Evolutionary conservation across 805 yeast genomes (phyloP).

Genomic region (Metschnikowia bowlesiae): DNA sequence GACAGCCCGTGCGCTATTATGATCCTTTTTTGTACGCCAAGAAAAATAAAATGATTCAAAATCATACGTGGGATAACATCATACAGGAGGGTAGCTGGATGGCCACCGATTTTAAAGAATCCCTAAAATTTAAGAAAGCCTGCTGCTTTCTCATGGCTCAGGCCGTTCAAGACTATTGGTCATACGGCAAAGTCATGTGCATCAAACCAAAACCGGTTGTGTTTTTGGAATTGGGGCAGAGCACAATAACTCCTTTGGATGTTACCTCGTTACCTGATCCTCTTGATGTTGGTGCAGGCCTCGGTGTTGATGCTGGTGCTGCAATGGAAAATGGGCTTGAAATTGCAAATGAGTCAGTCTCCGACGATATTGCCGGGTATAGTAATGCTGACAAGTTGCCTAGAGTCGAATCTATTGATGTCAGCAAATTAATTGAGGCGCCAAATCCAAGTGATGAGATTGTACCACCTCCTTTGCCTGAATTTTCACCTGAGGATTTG

Average conservation of each 20-base stretch:
- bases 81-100: slow-evolving; percentile 82
- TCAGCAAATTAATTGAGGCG: slow-evolving; percentile 25
- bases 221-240: slow-evolving; percentile 10
- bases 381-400: not conserved
- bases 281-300: not conserved
- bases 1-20: slow-evolving; percentile 69
- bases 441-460: slow-evolving; percentile 31
- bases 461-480: slow-evolving; percentile 25
- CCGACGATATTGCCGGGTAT: not conserved
- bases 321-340: not conserved
- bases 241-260: not conserved
- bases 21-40: slow-evolving; percentile 54
- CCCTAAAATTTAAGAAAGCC: slow-evolving; percentile 62
- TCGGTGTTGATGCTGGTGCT: not conserved
- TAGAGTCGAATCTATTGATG: slow-evolving; percentile 28
- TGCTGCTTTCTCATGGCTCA: slow-evolving; percentile 67
- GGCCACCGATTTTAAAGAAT: slow-evolving; percentile 72
- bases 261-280: not conserved
- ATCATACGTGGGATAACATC: slow-evolving; percentile 67
- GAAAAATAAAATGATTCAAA: slow-evolving; percentile 23
- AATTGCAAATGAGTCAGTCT: not conserved
- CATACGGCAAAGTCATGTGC: slow-evolving; percentile 62
- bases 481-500: slow-evolving; percentile 26
- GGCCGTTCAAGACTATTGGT: slow-evolving; percentile 76
- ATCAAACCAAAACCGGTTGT: slow-evolving; percentile 47